Evolutionary conservation across 345 rosid species (phyloP), one percentile per base, ranked within the genome.

Genomic region (Psidium guajava): DNA sequence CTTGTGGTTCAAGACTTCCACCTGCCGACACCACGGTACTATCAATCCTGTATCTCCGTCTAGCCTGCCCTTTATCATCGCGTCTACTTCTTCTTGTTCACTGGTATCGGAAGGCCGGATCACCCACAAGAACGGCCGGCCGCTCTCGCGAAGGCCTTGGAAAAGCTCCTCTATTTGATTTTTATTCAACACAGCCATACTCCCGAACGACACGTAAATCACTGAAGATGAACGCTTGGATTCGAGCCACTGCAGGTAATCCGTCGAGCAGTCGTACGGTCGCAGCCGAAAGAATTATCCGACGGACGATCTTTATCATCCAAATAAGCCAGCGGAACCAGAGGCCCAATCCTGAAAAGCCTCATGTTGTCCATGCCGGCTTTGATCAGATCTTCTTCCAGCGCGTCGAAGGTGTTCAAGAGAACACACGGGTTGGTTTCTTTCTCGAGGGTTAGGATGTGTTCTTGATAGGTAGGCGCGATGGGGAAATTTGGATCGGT

Each of bases 401-500:
- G 89, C 27, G 88, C 94, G 61, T 92, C 88, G 32, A 95, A 95
- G 0, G 92, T 90, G 84, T 95, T 95, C 57, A 94, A 86, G 3
- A 95, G 90, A 27, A 93, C 53, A 82, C 20, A 91, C 9, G 93
- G 88, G 81, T 22, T 92, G 27, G 93, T 88, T 40, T 92, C 94
- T 86, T 85, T 58, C 15, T 81, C 84, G 3, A 93, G 87, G 6
- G 74, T 81, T 12, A 53, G 42, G 7, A 94, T 52, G 8, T 93
- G 95, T 40, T 92, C 93, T 49, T 50, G 58, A 16, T 91, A 27
- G 1, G 59, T 0, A 0, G 86, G 47, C 2, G 44, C 25, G 3
- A 74, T 80, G 2, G 86, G n/a, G 54, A 47, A 57, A 53, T 51
- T 50, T 54, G 80, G 54, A 53, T 91, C 82, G 8, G 87, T 36